Evolutionary conservation across 345 rosid species (phyloP), one percentile per base, ranked within the genome.

Genomic region (Gossypium arboreum): DNA sequence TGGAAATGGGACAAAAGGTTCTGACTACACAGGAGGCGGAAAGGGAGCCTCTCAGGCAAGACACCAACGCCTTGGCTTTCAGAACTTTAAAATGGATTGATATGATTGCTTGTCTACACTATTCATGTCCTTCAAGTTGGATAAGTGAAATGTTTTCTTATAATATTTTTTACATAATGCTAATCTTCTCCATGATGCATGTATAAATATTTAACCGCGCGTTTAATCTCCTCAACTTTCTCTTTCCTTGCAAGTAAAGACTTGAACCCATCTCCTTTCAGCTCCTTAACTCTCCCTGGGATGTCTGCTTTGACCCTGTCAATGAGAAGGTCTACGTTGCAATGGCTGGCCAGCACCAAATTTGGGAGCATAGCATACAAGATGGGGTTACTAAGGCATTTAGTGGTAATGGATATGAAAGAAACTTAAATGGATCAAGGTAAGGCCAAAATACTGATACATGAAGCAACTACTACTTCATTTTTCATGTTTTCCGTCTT

Each of bases 281-380:
- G 97, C 87, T 92, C 60, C 91, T 94, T 71, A 94, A 94, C 73
- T 94, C 98, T 77, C 98, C 98, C 71, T 94, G 97, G 97, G 98
- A 94, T 73, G 86, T 94, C 75, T 89, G 97, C 85, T 89, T 79
- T 75, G 84, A 92, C 72, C 92, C 92, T 17, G 72, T 79, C 25
- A 88, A 81, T 24, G 92, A 89, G 79, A 94, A 85, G 81, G 90
- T 94, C 74, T 94, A 87, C 78, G 77, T 94, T 81, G 98, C 97
- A 71, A 89, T 94, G 94, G 98, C 97, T 20, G 97, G 98, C 67
- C 97, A 89, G 72, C 98, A 94, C 88, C 98, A 94, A 82, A 92
- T 92, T 67, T 94, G 98, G 97, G 91, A 86, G 78, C 91, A 94
- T 82, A 83, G 82, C 81, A 80, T 88, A 39, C 58, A 68, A 67